Evolutionary conservation across 805 yeast species (phyloP).

Genomic region (Lipomyces sp.): DNA sequence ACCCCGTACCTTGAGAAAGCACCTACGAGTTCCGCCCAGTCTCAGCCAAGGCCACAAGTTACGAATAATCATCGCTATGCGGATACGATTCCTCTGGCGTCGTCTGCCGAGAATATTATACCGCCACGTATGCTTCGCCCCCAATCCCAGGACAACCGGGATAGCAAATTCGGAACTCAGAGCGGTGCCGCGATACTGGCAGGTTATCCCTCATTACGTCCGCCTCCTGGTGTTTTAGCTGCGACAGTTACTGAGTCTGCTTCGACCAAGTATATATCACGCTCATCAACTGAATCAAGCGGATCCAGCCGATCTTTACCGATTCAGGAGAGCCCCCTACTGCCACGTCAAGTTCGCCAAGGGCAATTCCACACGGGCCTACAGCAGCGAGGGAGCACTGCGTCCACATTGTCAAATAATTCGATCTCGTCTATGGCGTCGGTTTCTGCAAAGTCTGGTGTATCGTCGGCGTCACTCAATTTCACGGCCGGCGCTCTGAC

Average conservation of each 20-base stretch:
- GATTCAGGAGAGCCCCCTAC: background rate
- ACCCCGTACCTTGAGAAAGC: background rate
- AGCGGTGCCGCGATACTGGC: background rate
- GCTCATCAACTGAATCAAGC: background rate
- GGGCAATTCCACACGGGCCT: background rate
- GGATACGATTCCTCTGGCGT: slow-evolving; percentile 4
- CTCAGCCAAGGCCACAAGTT: background rate
- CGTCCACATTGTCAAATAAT: slow-evolving; percentile 6
- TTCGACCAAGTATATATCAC: background rate
- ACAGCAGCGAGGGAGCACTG: slow-evolving; percentile 7
- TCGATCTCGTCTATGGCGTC: slow-evolving; percentile 7
- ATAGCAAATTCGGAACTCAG: background rate
- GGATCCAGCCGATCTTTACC: slow-evolving; percentile 1
- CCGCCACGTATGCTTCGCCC: slow-evolving; percentile 11
- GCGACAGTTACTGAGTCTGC: background rate
- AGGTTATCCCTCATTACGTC: slow-evolving; percentile 15
- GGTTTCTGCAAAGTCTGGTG: background rate
- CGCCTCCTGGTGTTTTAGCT: slow-evolving; percentile 12
- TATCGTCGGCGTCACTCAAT: background rate
- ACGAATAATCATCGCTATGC: background rate
- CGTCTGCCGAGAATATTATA: slow-evolving; percentile 1
- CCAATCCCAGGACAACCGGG: slow-evolving; percentile 12
- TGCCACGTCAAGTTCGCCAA: background rate
- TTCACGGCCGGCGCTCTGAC: background rate
- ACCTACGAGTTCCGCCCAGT: background rate